phyloP scores from a whole-genome alignment of 345 rosid species.

The Combretum micranthum region DNA sequence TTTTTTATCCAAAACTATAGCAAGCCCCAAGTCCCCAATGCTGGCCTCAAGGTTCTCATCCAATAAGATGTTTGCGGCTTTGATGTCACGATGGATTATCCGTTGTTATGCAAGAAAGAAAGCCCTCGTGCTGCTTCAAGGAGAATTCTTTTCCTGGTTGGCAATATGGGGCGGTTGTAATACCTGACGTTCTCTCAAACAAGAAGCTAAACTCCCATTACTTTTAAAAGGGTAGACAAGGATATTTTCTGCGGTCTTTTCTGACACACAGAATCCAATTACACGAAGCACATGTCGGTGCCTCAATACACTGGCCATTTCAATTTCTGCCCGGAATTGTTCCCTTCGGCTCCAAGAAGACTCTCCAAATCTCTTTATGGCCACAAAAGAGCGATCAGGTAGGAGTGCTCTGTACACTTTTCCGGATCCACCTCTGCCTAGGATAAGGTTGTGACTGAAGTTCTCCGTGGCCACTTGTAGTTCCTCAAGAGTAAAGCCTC shows the following conservation, averaged over 20 bases:
- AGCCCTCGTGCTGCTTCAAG: conserved; percentile 8
- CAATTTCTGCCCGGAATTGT: not conserved
- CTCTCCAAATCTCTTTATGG: conserved; percentile 1
- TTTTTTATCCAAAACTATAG: not conserved
- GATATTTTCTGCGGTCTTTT: not conserved
- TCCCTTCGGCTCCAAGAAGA: not conserved
- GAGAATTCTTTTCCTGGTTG: conserved; percentile 1
- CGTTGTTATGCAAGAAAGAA: not conserved
- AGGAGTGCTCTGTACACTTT: not conserved
- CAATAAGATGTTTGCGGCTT: no score
- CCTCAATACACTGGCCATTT: not conserved
- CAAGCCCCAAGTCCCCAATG: conserved; percentile 11
- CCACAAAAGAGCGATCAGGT: conserved; percentile 5
- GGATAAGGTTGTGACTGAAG: not conserved
- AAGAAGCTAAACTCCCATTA: not conserved
- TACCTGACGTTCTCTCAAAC: not conserved
- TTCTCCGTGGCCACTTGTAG: not conserved
- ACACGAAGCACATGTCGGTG: not conserved
- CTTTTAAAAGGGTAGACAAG: conserved; percentile 2
- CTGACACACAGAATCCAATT: not conserved
- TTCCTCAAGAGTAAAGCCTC: not conserved
- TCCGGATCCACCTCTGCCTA: conserved; percentile 9
- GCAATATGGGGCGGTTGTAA: conserved; percentile 5
- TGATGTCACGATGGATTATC: no score
- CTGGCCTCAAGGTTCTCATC: no score